phyloP scores from a whole-genome alignment of 352 stramenopile species.

The Pythium coloratum region DNA sequence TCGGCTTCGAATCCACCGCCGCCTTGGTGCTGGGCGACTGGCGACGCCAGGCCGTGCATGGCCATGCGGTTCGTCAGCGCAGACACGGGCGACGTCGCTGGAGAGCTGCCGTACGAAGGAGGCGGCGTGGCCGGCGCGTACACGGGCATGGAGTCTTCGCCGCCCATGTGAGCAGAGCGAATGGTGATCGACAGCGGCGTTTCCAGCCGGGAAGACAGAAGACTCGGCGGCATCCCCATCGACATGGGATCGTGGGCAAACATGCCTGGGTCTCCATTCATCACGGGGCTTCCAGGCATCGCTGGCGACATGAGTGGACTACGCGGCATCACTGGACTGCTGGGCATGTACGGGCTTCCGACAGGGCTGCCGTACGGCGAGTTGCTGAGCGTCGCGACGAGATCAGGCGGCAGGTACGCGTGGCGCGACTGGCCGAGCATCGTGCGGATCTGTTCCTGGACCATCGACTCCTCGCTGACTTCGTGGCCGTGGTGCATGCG shows the following conservation, averaged over 20 bases:
- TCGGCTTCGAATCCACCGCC: conserved; percentile 17
- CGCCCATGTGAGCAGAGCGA: conserved; percentile 8
- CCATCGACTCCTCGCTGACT: conserved; percentile 63
- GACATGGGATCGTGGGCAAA: conserved; percentile 14
- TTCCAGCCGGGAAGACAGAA: conserved; percentile 10
- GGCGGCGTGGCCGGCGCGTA: conserved; percentile 21
- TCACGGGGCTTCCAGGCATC: conserved; percentile 18
- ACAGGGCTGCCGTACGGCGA: conserved; percentile 18
- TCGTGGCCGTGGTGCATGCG: conserved; percentile 66
- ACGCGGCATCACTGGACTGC: conserved; percentile 13
- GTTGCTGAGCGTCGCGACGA: conserved; percentile 14
- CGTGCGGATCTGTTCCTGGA: conserved; percentile 55
- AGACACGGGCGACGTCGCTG: conserved; percentile 18
- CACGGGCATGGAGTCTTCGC: conserved; percentile 13
- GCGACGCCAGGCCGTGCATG: conserved; percentile 4
- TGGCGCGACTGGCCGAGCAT: conserved; percentile 30
- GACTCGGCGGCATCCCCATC: conserved; percentile 12
- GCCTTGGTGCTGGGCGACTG: conserved; percentile 6
- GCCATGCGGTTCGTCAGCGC: conserved; percentile 17
- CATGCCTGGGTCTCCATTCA: conserved; percentile 7
- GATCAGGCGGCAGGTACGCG: conserved; percentile 20
- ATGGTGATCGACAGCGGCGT: conserved; percentile 24
- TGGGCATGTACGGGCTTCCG: conserved; percentile 17
- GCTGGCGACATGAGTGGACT: conserved; percentile 3
- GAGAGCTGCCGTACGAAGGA: conserved; percentile 15